Base-by-base conservation (phyloP, 495 filamentous ascomycete genomes). In the Neurospora sp. region DNA sequence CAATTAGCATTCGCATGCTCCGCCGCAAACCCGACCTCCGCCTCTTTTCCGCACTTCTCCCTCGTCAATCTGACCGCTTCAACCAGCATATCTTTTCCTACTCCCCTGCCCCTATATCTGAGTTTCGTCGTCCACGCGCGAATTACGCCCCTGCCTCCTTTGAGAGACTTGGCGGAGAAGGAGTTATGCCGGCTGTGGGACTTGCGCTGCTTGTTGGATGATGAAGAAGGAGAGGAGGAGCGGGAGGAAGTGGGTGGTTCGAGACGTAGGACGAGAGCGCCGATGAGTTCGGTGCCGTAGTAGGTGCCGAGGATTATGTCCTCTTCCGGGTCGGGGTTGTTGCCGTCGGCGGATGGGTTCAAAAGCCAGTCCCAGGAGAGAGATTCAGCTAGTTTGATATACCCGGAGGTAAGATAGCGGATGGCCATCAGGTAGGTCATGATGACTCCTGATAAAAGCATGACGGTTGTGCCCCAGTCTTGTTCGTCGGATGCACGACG, bases 61-160 rank as follows among this genome's bases (percentile, higher is more conserved):
- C 85, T 84, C 70, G 87, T 88, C 66, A 91, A 72, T 72, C 80
- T 82, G 1, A 92, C 88, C 4, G 89, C 91, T 74, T 90, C 88
- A 71, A 90, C 86, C 71, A 96, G 81, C 78, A 97, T 81, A 35
- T 87, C 90, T 18, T 77, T 82, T 5, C 93, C 94, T 9, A 96
- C 81, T 0, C 93, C 93, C 71, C 84, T 84, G 6, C 87, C 82
- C 14, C 94, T 85, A 79, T 92, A 94, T 75, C 80, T 83, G 73
- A 88, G 74, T 78, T 86, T 84, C 0, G 93, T 91, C 4, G 93
- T 92, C 92, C 93, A 94, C 1, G 91, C 93, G 31, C 90, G 84
- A 69, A 95, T 89, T 20, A 92, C 81, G 5, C 84, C 87, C 70
- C 81, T 79, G 38, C 84, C 88, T 11, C 83, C 88, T 44, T 75